Evolutionary conservation across 495 filamentous ascomycete genomes (phyloP).

Genomic region (Xylaria flabelliformis): DNA sequence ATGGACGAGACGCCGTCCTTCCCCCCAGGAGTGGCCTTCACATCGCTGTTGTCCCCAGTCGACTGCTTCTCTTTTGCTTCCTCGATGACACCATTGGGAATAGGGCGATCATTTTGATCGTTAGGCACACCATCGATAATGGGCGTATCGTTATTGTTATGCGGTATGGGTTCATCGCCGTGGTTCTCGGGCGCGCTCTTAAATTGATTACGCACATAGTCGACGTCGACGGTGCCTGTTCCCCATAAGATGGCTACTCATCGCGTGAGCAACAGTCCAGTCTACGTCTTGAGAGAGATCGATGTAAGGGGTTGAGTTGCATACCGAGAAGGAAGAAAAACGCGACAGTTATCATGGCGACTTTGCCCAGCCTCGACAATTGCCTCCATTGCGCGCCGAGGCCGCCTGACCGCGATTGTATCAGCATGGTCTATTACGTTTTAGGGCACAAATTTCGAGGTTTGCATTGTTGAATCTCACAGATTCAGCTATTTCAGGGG

Average conservation of each 20-base stretch:
- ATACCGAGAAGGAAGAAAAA: conserved; percentile 25
- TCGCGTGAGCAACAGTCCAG: conserved; percentile 15
- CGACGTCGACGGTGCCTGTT: conserved; percentile 26
- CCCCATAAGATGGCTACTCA: conserved; percentile 25
- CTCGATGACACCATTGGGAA: conserved; percentile 24
- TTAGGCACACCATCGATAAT: conserved; percentile 30
- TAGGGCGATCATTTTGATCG: conserved; percentile 24
- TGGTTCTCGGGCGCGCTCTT: conserved; percentile 3
- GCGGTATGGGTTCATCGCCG: conserved; percentile 18
- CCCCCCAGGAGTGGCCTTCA: background rate
- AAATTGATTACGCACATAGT: conserved; percentile 24
- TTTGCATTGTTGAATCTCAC: conserved; percentile 13
- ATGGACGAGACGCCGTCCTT: background rate
- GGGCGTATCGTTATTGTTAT: background rate
- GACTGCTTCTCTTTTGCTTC: conserved; percentile 8
- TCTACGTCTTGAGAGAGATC: background rate
- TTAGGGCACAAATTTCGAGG: background rate
- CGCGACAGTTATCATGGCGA: conserved; percentile 1
- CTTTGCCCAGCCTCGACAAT: conserved; percentile 6
- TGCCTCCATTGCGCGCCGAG: conserved; percentile 24
- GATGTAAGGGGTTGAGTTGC: background rate
- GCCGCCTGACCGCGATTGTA: conserved; percentile 16
- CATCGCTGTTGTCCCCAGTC: background rate
- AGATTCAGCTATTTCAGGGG: background rate
- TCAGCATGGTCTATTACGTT: conserved; percentile 4